Evolutionary conservation across 2,329 filamentous ascomycete genomes (phyloP).

Genomic region (Aspergillus sclerotialis): DNA sequence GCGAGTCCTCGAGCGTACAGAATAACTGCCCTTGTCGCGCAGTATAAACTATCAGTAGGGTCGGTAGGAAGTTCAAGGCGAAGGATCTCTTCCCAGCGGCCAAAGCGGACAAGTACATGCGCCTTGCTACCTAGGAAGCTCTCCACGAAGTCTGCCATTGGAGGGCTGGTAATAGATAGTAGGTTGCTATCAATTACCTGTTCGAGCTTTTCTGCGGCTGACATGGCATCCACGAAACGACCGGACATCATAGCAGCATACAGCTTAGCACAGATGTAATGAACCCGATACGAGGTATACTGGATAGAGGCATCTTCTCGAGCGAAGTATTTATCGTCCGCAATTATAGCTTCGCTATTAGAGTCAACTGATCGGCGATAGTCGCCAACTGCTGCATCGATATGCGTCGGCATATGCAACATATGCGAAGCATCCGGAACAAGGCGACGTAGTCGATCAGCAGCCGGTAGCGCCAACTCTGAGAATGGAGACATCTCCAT

Average conservation of each 20-base stretch:
- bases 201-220: conserved; percentile 10
- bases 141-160: conserved; percentile 73
- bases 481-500: conserved; percentile 66
- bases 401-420: conserved; percentile 68
- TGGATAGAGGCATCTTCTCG: conserved; percentile 17
- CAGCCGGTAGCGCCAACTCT: conserved; percentile 53
- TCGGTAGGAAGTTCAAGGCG: conserved; percentile 51
- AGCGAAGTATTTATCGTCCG: conserved; percentile 59
- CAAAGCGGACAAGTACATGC: conserved; percentile 66
- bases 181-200: conserved; percentile 50
- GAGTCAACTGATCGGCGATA: conserved; percentile 59
- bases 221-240: conserved; percentile 10
- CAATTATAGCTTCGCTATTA: conserved; percentile 58
- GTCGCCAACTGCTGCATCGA: conserved; percentile 67
- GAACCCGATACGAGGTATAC: conserved; percentile 16
- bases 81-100: conserved; percentile 60
- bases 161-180: conserved; percentile 56
- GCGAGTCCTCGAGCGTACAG: conserved; percentile 63
- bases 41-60: conserved; percentile 54
- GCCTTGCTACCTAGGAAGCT: conserved; percentile 58
- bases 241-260: conserved; percentile 13
- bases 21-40: conserved; percentile 57
- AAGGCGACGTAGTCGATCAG: conserved; percentile 55
- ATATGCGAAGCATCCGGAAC: conserved; percentile 63
- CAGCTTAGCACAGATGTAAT: conserved; percentile 11